Evolutionary conservation across 2,329 filamentous ascomycete species (phyloP), one percentile per base, ranked within the genome.

Genomic region (Colletotrichum cordylinicola): DNA sequence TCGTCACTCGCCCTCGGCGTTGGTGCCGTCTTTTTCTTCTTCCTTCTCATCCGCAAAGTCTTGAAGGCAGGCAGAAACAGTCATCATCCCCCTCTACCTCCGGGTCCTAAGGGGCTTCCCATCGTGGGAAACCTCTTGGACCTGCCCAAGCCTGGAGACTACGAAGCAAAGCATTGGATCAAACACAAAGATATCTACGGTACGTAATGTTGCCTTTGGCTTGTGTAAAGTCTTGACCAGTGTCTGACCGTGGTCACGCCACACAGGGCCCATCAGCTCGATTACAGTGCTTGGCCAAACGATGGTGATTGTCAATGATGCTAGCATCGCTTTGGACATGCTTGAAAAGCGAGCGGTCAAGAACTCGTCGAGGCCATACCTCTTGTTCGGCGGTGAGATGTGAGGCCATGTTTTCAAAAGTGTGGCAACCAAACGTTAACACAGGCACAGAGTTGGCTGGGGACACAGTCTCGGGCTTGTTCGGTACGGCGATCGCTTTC

Each of bases 101-200:
- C 77, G 48, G 82, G 78, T 67, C 84, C 78, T 77, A 81, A 74
- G 15, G 81, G 81, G 0, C 77, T 86, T 15, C 86, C 86, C 0
- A 64, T 90, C 4, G 55, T 90, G 10, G 88, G 88, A 5, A 90
- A 90, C 76, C 74, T 89, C 9, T 78, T 79, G 4, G 87, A 90
- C 76, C 78, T 88, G 21, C 88, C 88, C 2, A 79, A 82, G 1
- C 67, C 75, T 3, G 80, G 79, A 10, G 58, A 68, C 4, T 80
- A 79, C 4, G 83, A 84, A 21, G 83, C 78, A 74, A 76, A 81
- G 37, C 81, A 85, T 68, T 86, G 83, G 83, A 62, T 83, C 3
- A 78, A 81, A 64, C 80, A 82, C 70, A 85, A 84, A 55, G 81
- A 85, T 8, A 56, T 77, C 10, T 83, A 83, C 72, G 82, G 70